Evolutionary conservation across 2,329 filamentous ascomycete species (phyloP).

Genomic region (Fusarium verticillioides): DNA sequence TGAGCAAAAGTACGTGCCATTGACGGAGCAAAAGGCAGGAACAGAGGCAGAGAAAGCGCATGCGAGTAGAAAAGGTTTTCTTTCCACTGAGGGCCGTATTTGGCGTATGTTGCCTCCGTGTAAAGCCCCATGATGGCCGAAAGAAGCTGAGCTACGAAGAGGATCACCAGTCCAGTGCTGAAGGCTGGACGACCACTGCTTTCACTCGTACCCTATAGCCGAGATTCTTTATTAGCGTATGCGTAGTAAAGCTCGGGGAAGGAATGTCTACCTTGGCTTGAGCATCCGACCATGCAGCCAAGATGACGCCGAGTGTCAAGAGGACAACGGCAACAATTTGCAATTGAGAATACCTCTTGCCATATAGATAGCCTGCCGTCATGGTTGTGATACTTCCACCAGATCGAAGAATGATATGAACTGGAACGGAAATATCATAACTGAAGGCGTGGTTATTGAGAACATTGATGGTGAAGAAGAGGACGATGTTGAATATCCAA

Average conservation of each 20-base stretch:
- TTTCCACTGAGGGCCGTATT: slow-evolving; percentile 89
- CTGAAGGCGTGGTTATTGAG: slow-evolving; percentile 98
- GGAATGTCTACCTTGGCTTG: slow-evolving; percentile 75
- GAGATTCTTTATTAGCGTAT: neutral
- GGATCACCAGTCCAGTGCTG: slow-evolving; percentile 77
- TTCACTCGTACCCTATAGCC: slow-evolving; percentile 30
- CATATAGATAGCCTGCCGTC: slow-evolving; percentile 85
- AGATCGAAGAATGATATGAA: slow-evolving; percentile 95
- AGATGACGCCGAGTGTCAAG: slow-evolving; percentile 85
- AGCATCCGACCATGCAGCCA: slow-evolving; percentile 90
- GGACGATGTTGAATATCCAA: slow-evolving; percentile 87
- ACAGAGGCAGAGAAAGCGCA: slow-evolving; percentile 79
- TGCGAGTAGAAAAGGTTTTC: slow-evolving; percentile 97
- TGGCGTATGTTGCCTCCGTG: slow-evolving; percentile 88
- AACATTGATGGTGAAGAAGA: slow-evolving; percentile 95
- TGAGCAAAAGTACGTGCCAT: slow-evolving; percentile 72
- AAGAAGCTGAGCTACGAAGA: slow-evolving; percentile 88
- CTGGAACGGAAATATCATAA: slow-evolving; percentile 94
- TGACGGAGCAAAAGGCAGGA: slow-evolving; percentile 75
- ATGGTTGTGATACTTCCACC: slow-evolving; percentile 97
- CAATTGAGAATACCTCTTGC: slow-evolving; percentile 82
- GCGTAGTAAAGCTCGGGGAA: neutral
- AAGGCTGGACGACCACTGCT: slow-evolving; percentile 46
- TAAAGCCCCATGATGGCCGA: slow-evolving; percentile 96
- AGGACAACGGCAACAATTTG: slow-evolving; percentile 86